Base-by-base conservation (phyloP, 208 protist species). In the Wallacemonas rigidus region DNA sequence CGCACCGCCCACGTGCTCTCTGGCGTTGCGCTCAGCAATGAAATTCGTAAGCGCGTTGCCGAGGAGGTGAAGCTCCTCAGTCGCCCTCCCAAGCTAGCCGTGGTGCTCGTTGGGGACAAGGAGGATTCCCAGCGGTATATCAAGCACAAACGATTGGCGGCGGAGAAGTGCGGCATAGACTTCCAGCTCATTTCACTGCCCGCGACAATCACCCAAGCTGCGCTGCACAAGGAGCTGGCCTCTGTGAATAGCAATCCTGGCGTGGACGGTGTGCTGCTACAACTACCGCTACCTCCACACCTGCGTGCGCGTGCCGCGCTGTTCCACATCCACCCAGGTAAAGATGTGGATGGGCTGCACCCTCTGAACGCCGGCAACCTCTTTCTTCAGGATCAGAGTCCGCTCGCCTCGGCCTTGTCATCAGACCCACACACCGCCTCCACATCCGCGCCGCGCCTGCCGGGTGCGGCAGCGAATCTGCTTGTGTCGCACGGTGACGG, bases 281-380 rank as follows among this genome's bases (percentile, higher is more conserved):
- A 99, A 85, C 84, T 99, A 47, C 97, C 97, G 2, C 82, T 99
- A 36, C 97, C 97, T 2, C 69, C 71, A 2, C 95, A 98, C 68
- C 88, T 98, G 14, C 79, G 97, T 67, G 92, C 95, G 14, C 71
- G 82, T 14, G 71, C 71, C 1, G 83, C 81, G 5, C 70, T 96
- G 9, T 82, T 86, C 17, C 75, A 85, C 63, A 91, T 97, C 39
- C 74, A 82, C 70, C 83, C 81, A 5, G 61, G 71, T 40, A 98
- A 97, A 72, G 96, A 98, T 68, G 94, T 98, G 48, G 97, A 98
- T 73, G 97, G 95, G 4, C 97, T 99, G 47, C 86, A 96, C 67
- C 89, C 95, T 17, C 63, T 91, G 3, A 98, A 98, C 76, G 87
- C 97, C 14, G 97, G 97, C 64, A 93, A 84, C 53, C 74, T 87